Base-by-base conservation (phyloP, 139 green algal genomes). In the Coelastrella sp. region DNA sequence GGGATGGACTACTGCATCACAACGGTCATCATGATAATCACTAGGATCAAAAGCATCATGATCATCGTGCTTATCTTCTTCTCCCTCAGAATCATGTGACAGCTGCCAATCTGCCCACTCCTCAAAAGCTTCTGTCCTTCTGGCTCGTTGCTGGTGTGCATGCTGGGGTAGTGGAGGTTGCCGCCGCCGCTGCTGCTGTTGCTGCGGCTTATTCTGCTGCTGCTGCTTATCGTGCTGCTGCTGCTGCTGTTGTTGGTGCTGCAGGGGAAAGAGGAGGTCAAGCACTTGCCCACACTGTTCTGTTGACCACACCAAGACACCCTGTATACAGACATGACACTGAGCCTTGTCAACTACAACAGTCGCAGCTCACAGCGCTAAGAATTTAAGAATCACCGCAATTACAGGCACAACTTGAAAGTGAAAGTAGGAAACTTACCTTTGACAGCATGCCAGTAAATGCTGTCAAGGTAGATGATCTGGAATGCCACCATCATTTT, bases 91-190 rank as follows among this genome's bases (percentile, higher is more conserved):
- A 38, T 71, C 62, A 41, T 79, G 69, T 6, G 43, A 8, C 1
- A 80, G 32, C 27, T 50, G 25, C 72, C 72, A 80, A n/a, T 45
- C 72, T 1, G 72, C 72, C 72, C 72, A 80, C 5, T 80, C 72
- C 30, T 80, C 72, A 53, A 53, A 80, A 15, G 72, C 72, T 9
- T 80, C 45, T 32, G 72, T 66, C 32, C 72, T 13, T 19, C 72
- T 35, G 30, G 13, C 34, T 13, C 45, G 32, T 19, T 67, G 72
- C 30, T 35, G 43, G 51, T 67, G 72, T 23, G 2, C 8, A 48
- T 66, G 45, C 45, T 80, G 72, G 15, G 34, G 15, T 15, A 9
- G 17, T 21, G 45, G 45, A 13, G 32, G 11, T 30, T 66, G 45
- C 72, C 32, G 72, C 15, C 30, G 72, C 45, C 50, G 71, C 32